phyloP scores from a whole-genome alignment of 495 filamentous ascomycete genomes.

The Talaromyces wortmannii region DNA sequence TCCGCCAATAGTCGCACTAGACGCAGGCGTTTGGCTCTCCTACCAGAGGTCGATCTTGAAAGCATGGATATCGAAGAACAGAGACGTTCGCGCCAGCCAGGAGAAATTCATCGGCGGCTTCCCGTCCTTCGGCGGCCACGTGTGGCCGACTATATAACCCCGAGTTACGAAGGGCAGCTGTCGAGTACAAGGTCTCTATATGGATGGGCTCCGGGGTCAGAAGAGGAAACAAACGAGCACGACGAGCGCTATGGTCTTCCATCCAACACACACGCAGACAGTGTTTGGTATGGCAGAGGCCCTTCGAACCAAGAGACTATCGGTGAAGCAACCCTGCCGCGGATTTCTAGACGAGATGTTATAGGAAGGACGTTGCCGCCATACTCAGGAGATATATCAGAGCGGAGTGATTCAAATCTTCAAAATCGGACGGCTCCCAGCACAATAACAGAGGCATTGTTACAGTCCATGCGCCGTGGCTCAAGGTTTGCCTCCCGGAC shows the following conservation, averaged over 20 bases:
- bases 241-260: slow-evolving; percentile 25
- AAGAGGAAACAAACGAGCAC: slow-evolving; percentile 40
- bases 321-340: slow-evolving; percentile 16
- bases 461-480: slow-evolving; percentile 44
- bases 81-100: slow-evolving; percentile 18
- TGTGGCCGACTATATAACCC: slow-evolving; percentile 18
- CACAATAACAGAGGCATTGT: slow-evolving; percentile 36
- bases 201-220: slow-evolving; percentile 54
- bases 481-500: slow-evolving; percentile 32
- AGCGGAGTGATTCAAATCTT: slow-evolving; percentile 9
- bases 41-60: slow-evolving; percentile 23
- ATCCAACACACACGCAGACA: slow-evolving; percentile 8
- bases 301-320: slow-evolving; percentile 9
- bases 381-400: slow-evolving; percentile 10
- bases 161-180: slow-evolving; percentile 42
- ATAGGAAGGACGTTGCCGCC: slow-evolving; percentile 9
- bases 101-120: slow-evolving; percentile 37
- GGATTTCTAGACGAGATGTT: slow-evolving; percentile 19
- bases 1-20: slow-evolving; percentile 26
- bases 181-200: slow-evolving; percentile 45
- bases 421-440: slow-evolving; percentile 11
- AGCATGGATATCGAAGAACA: slow-evolving; percentile 39
- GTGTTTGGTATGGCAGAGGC: slow-evolving; percentile 19
- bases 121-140: slow-evolving; percentile 31
- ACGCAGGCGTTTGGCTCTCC: slow-evolving; percentile 26